Evolutionary conservation across 371 early-diverging fungal species (phyloP).

Genomic region (Massospora cicadina): DNA sequence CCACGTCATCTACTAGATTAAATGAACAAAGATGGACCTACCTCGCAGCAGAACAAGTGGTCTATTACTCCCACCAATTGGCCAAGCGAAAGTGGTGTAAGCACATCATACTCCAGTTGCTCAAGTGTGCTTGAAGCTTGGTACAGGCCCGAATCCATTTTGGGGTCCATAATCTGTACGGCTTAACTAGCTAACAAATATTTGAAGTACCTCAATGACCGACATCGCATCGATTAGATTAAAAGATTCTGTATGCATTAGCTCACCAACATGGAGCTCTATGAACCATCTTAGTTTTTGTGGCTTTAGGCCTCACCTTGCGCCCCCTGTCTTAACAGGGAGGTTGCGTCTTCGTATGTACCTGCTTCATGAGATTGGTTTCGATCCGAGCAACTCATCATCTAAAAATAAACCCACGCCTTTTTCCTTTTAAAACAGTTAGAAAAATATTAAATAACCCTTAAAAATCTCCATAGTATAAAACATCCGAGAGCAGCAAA

Average conservation of each 20-base stretch:
- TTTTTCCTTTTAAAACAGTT: no score
- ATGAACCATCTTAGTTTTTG: not conserved
- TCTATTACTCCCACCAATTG: conserved; percentile 47
- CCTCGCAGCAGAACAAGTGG: conserved; percentile 38
- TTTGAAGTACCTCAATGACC: conserved; percentile 38
- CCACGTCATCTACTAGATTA: conserved; percentile 38
- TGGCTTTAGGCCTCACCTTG: not conserved
- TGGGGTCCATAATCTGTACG: conserved; percentile 54
- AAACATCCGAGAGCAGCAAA: no score
- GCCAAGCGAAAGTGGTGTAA: conserved; percentile 17
- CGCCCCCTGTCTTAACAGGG: not conserved
- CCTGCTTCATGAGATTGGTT: not conserved
- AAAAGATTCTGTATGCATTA: conserved; percentile 37
- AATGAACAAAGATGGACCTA: conserved; percentile 13
- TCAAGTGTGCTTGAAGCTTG: conserved; percentile 8
- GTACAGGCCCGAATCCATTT: conserved; percentile 62
- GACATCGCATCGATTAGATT: conserved; percentile 57
- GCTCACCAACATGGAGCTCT: conserved; percentile 45
- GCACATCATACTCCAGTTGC: conserved; percentile 30
- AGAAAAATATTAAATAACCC: no score
- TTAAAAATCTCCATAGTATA: no score
- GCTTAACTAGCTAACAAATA: not conserved
- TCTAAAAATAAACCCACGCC: no score
- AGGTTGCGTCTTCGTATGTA: not conserved
- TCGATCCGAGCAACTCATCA: not conserved